Evolutionary conservation across 2,329 filamentous ascomycete species (phyloP).

Genomic region (Endocalyx cinctus): DNA sequence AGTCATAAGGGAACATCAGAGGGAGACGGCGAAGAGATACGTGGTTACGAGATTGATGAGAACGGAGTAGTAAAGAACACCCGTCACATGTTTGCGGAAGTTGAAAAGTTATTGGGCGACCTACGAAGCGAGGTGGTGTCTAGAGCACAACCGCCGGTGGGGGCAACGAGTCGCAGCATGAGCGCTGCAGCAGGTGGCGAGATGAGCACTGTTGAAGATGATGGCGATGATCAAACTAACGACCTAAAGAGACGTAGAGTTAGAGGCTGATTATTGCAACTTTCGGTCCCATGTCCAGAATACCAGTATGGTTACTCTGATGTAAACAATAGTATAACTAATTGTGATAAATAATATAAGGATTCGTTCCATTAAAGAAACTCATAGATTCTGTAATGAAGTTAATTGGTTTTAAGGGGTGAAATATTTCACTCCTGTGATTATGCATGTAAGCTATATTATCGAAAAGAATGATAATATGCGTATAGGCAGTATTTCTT

Average conservation of each 20-base stretch:
- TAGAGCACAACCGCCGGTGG: constrained; percentile 32
- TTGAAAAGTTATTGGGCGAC: constrained; percentile 72
- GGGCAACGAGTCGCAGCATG: constrained; percentile 23
- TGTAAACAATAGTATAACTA: too few relatives aligned
- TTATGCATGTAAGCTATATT: too few relatives aligned
- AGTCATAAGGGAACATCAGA: constrained; percentile 29
- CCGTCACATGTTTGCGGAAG: constrained; percentile 82
- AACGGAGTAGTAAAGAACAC: constrained; percentile 86
- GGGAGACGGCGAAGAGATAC: constrained; percentile 34
- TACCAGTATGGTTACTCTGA: too few relatives aligned
- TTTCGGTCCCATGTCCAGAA: background rate
- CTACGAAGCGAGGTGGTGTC: constrained; percentile 66
- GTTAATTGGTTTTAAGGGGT: too few relatives aligned
- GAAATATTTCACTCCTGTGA: too few relatives aligned
- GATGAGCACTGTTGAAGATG: constrained; percentile 42
- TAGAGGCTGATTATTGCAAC: constrained; percentile 18
- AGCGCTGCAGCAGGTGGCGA: constrained; percentile 35
- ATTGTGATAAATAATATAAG: too few relatives aligned
- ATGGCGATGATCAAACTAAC: constrained; percentile 39
- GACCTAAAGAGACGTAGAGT: constrained; percentile 33
- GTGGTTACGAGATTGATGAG: constrained; percentile 68
- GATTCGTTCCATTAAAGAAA: too few relatives aligned
- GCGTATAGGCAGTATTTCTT: too few relatives aligned
- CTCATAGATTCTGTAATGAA: too few relatives aligned
- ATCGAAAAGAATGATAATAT: too few relatives aligned